Percentiles rank a stretch among this genome's conserved stretches.
Evolutionary conservation across 768 basidiomycete species (phyloP).

Genomic region (Boletus sp.): DNA sequence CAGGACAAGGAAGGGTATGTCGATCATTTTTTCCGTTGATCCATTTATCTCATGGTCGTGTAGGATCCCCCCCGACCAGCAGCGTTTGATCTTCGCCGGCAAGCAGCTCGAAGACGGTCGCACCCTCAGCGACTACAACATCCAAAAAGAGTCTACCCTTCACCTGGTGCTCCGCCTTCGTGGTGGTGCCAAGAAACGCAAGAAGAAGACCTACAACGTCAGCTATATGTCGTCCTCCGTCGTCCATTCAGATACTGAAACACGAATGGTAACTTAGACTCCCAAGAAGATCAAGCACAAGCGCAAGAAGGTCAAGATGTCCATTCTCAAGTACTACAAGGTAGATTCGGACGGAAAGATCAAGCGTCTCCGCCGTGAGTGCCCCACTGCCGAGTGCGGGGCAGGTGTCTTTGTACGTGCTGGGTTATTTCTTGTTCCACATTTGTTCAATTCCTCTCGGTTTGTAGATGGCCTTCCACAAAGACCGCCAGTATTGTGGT

Average conservation of each 20-base stretch:
- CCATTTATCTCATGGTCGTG: constrained; percentile 1
- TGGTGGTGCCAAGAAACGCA: constrained; percentile 99
- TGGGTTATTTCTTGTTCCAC: not conserved
- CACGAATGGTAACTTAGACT: constrained; percentile 47
- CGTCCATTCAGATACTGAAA: constrained; percentile 1
- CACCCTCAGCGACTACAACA: constrained; percentile 93
- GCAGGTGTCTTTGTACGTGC: constrained; percentile 77
- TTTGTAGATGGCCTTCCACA: constrained; percentile 94
- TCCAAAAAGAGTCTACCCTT: constrained; percentile 99
- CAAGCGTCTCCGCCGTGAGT: constrained; percentile 98
- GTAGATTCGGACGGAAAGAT: constrained; percentile 99
- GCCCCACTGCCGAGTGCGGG: constrained; percentile 80
- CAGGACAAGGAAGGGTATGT: constrained; percentile 94
- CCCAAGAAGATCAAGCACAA: constrained; percentile 99
- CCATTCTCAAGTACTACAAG: constrained; percentile 99
- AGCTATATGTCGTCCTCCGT: constrained; percentile 25
- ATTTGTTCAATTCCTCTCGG: constrained; percentile 6
- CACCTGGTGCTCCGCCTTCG: constrained; percentile 96
- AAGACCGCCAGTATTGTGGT: constrained; percentile 97
- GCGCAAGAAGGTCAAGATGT: constrained; percentile 99
- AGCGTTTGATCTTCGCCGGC: constrained; percentile 97
- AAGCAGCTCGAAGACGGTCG: constrained; percentile 99
- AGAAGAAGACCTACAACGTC: constrained; percentile 99
- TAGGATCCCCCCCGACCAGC: constrained; percentile 91
- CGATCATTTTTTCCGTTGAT: not conserved